Conservation (phyloP, 2,329 filamentous ascomycete species). For the Pestalotiopsis sp. region DNA sequence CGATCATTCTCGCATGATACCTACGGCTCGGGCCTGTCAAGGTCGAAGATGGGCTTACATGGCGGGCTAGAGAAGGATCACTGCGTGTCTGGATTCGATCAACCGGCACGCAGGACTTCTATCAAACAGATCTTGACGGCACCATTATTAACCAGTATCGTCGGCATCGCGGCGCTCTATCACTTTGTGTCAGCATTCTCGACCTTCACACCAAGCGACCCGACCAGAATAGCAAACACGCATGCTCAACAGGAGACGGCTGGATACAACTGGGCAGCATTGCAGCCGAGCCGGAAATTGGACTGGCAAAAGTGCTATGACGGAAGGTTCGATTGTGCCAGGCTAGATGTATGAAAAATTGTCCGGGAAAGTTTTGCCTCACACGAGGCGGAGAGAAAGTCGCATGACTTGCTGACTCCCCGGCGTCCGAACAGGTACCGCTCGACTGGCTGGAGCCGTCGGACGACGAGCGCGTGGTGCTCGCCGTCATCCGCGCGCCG, state of each 20-base stretch:
- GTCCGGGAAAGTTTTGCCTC: neutral
- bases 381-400: neutral
- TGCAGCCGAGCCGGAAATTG: slow-evolving; percentile 33
- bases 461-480: slow-evolving; percentile 32
- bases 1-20: neutral
- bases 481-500: slow-evolving; percentile 41
- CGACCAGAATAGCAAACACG: neutral
- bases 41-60: neutral
- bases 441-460: slow-evolving; percentile 42
- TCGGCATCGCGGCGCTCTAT: neutral
- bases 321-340: slow-evolving; percentile 37
- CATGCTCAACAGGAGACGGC: neutral
- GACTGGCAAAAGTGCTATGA: slow-evolving; percentile 38
- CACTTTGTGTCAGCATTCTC: neutral
- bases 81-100: neutral
- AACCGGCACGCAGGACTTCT: no score
- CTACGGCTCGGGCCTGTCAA: neutral
- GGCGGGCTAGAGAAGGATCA: neutral
- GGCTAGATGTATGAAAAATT: slow-evolving; percentile 28
- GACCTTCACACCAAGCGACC: neutral
- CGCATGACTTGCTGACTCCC: neutral
- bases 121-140: neutral
- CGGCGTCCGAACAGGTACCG: slow-evolving; percentile 27
- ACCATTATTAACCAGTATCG: neutral
- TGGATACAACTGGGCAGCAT: slow-evolving; percentile 25